Conservation (phyloP, 2,329 filamentous ascomycete species). For the Fusarium duplospermum region DNA sequence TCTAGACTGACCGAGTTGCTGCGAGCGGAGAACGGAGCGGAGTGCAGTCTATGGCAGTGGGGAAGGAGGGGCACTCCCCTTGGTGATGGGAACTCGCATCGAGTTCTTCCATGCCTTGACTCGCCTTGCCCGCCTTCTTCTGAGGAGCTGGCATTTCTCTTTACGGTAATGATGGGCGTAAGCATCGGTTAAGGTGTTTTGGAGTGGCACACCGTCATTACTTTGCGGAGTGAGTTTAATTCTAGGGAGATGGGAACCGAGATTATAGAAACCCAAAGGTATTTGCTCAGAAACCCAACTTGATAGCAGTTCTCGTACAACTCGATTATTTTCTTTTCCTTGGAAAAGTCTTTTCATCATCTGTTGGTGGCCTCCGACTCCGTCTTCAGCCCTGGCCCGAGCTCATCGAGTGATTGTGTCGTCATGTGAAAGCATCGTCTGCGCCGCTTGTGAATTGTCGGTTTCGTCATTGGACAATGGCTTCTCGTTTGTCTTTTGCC, state of each 20-base stretch:
- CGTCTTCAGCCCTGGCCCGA: slow-evolving; percentile 6
- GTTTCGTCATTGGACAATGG: slow-evolving; percentile 25
- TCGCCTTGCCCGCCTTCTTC: not conserved
- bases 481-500: slow-evolving; percentile 6
- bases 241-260: slow-evolving; percentile 9
- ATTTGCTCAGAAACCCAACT: not conserved
- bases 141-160: slow-evolving; percentile 3
- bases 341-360: not conserved
- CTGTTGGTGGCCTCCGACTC: not conserved
- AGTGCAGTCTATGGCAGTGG: slow-evolving; percentile 15
- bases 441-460: slow-evolving; percentile 2
- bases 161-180: slow-evolving; percentile 32
- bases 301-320: not conserved
- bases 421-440: slow-evolving; percentile 35
- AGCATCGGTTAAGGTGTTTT: slow-evolving; percentile 29
- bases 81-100: not conserved
- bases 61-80: slow-evolving; percentile 9
- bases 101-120: not conserved
- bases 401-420: slow-evolving; percentile 22
- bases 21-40: not conserved
- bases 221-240: slow-evolving; percentile 29
- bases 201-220: slow-evolving; percentile 30
- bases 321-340: not conserved
- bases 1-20: not conserved
- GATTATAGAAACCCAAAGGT: slow-evolving; percentile 14